A percentile compares a stretch with the other conserved stretches of the same genome.
Conservation (phyloP, 2,329 filamentous ascomycete genomes). For the Fusarium liriodendri region DNA sequence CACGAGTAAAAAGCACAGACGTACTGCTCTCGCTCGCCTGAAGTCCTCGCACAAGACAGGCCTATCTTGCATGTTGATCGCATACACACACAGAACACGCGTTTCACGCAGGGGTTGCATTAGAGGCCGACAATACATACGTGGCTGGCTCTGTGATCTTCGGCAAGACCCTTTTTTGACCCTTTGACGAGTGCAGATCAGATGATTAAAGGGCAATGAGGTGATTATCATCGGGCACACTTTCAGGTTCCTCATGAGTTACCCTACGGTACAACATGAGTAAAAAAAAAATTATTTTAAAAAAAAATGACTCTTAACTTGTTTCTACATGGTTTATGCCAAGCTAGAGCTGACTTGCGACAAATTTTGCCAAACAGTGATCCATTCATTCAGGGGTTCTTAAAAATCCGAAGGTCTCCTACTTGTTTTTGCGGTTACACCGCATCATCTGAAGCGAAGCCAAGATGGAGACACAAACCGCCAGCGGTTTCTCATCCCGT, state of each 20-base stretch:
- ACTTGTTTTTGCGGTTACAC: conserved; percentile 18
- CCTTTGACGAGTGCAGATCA: not conserved
- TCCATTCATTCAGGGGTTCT: not conserved
- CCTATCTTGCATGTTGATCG: conserved; percentile 29
- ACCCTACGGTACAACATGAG: not conserved
- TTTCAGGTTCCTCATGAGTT: conserved; percentile 2
- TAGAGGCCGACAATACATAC: not conserved
- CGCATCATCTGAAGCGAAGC: conserved; percentile 28
- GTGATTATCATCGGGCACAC: not conserved
- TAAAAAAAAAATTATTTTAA: not conserved
- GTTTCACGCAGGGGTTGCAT: conserved; percentile 15
- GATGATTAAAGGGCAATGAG: not conserved
- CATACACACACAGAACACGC: not conserved
- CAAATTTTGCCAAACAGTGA: too few species aligned
- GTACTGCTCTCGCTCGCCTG: conserved; percentile 24
- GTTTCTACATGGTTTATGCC: not conserved
- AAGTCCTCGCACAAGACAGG: conserved; percentile 4
- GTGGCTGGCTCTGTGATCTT: not conserved
- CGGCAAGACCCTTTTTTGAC: not conserved
- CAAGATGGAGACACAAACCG: conserved; percentile 29
- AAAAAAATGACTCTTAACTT: conserved; percentile 5
- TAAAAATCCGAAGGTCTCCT: not conserved
- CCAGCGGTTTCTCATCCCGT: conserved; percentile 13
- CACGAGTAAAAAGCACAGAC: not conserved
- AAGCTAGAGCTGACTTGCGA: conserved; percentile 30